These are phyloP conservation scores for Heteromeles arbutifolia DNA, from an alignment of 306 rosid species.

Conservation along the genomic window DNA sequence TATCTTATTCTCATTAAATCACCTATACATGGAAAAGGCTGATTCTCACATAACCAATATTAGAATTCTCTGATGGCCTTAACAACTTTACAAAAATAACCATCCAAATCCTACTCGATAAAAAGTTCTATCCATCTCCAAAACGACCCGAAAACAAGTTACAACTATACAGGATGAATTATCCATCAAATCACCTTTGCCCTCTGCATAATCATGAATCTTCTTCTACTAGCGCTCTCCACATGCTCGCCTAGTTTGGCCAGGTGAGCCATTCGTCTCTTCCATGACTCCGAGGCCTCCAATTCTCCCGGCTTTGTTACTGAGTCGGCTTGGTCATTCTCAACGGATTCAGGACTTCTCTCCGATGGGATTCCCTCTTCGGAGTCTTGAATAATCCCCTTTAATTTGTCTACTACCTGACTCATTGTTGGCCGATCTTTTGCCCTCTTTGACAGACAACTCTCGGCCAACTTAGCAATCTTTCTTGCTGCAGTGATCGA, in stretches of 20 bases:
- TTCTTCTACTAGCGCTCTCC: slow-evolving; percentile 54
- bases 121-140: not conserved
- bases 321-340: slow-evolving; percentile 21
- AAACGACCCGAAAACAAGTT: not conserved
- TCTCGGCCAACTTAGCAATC: slow-evolving; percentile 52
- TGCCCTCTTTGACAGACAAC: slow-evolving; percentile 54
- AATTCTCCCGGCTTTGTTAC: slow-evolving; percentile 16
- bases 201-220: slow-evolving; percentile 64
- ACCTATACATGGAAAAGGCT: not conserved
- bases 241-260: slow-evolving; percentile 74
- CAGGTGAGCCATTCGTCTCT: slow-evolving; percentile 70
- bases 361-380: slow-evolving; percentile 24
- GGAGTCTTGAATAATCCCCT: slow-evolving; percentile 46
- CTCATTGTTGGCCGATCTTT: slow-evolving; percentile 72
- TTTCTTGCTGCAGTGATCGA: slow-evolving; percentile 36
- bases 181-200: slow-evolving; percentile 32
- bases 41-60: not conserved
- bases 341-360: slow-evolving; percentile 20
- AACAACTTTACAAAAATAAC: not conserved
- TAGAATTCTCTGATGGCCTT: not conserved
- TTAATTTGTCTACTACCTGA: slow-evolving; percentile 54
- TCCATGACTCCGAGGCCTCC: slow-evolving; percentile 47
- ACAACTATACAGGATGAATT: not conserved
- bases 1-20: not conserved
- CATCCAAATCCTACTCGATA: not conserved